Conservation (phyloP, 176 grass and related monocot species). For the Metroxylon sagu region DNA sequence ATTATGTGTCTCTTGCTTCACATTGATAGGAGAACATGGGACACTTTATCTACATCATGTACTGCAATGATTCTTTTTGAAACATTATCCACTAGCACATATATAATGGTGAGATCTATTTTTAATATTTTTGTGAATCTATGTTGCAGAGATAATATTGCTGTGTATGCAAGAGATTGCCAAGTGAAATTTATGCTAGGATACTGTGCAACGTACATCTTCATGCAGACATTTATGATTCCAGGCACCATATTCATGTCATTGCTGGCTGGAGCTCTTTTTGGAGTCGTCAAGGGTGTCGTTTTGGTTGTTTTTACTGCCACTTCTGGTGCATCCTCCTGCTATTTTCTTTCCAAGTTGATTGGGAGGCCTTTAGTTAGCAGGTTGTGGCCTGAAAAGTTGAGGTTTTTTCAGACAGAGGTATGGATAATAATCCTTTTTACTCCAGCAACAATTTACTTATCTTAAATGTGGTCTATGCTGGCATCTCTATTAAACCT, state of each 20-base stretch:
- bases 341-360: conserved; percentile 92
- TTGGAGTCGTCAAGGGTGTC: conserved; percentile 80
- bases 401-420: conserved; percentile 93
- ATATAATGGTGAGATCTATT: no score
- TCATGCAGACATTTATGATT: conserved; percentile 99
- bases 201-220: conserved; percentile 98
- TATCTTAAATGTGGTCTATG: neutral
- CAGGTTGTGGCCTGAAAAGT: conserved; percentile 90
- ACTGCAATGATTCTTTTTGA: no score
- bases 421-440: conserved; percentile 28
- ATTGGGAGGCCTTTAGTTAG: conserved; percentile 78
- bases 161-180: conserved; percentile 82
- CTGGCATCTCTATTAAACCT: no score
- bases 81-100: no score
- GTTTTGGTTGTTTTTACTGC: conserved; percentile 87
- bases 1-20: no score
- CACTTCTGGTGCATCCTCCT: conserved; percentile 83
- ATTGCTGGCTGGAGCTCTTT: conserved; percentile 92
- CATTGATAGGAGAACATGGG: no score
- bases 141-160: conserved; percentile 87
- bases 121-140: neutral
- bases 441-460: neutral
- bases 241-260: conserved; percentile 99
- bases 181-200: conserved; percentile 84
- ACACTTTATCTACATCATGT: no score